Conservation (phyloP, 1,139 yeast species). For the Lodderomyces jiufengensis region DNA sequence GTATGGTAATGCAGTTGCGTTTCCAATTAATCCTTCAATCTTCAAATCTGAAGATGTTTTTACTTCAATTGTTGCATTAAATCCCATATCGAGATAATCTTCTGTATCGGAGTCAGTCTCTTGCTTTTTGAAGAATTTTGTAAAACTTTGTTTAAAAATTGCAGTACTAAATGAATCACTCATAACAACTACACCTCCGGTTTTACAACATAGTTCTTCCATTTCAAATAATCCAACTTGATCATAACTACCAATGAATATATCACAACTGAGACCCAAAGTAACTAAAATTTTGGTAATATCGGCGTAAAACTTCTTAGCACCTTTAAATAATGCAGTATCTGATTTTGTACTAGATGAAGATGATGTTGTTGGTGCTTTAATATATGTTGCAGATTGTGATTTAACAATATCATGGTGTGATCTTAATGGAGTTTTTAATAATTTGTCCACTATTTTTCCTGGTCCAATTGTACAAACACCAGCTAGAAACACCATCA, state of each 20-base stretch:
- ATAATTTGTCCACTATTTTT: slow-evolving; percentile 41
- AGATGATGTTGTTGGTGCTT: slow-evolving; percentile 17
- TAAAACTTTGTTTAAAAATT: slow-evolving; percentile 61
- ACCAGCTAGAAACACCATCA: slow-evolving; percentile 58
- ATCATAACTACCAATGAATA: slow-evolving; percentile 63
- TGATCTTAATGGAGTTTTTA: slow-evolving; percentile 55
- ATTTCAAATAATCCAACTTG: slow-evolving; percentile 65
- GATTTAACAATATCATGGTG: slow-evolving; percentile 54
- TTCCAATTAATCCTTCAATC: slow-evolving; percentile 58
- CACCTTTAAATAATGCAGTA: slow-evolving; percentile 28
- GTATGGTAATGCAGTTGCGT: slow-evolving; percentile 43
- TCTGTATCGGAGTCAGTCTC: slow-evolving; percentile 22
- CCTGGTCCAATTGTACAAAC: slow-evolving; percentile 61
- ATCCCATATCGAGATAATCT: slow-evolving; percentile 46
- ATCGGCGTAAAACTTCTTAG: slow-evolving; percentile 41
- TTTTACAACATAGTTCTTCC: slow-evolving; percentile 53
- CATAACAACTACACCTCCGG: slow-evolving; percentile 63
- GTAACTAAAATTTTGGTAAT: slow-evolving; percentile 37
- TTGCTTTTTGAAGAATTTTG: slow-evolving; percentile 44
- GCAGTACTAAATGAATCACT: slow-evolving; percentile 64
- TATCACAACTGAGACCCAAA: slow-evolving; percentile 52
- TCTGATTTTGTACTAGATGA: slow-evolving; percentile 28
- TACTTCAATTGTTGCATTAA: slow-evolving; percentile 58
- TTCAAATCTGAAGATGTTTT: slow-evolving; percentile 47
- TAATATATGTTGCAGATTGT: slow-evolving; percentile 30